Conservation (phyloP, 768 basidiomycete genomes). For the Pleurotus platypus region DNA sequence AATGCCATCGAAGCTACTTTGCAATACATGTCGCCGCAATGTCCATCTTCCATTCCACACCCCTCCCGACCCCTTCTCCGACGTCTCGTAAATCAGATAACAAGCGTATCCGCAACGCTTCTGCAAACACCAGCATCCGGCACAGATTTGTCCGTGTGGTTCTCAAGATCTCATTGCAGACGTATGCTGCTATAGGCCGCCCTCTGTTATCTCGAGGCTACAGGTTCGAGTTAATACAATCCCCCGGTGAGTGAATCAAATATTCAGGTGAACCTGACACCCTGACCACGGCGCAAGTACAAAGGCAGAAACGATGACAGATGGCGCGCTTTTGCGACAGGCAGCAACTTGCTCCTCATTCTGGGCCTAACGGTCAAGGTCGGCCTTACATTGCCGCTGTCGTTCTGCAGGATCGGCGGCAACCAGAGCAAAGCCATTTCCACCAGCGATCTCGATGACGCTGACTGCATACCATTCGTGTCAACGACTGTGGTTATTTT, state of each 20-base stretch:
- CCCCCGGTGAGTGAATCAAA: too few relatives aligned
- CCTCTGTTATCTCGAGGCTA: slow-evolving; percentile 80
- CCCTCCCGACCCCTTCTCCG: slow-evolving; percentile 23
- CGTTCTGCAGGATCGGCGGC: background rate
- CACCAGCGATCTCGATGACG: background rate
- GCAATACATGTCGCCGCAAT: slow-evolving; percentile 20
- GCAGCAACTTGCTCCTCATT: background rate
- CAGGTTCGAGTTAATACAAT: too few relatives aligned
- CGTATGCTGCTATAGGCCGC: slow-evolving; percentile 86
- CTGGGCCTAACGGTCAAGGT: background rate
- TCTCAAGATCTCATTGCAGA: slow-evolving; percentile 78
- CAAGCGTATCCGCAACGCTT: slow-evolving; percentile 1
- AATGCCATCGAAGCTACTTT: background rate
- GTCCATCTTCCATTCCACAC: slow-evolving; percentile 49
- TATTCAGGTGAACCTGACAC: too few relatives aligned
- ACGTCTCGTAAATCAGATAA: slow-evolving; percentile 11
- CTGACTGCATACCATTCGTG: too few relatives aligned
- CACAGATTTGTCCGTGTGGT: slow-evolving; percentile 83
- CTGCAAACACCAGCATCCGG: slow-evolving; percentile 17
- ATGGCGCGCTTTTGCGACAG: slow-evolving; percentile 14
- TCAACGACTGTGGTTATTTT: too few relatives aligned
- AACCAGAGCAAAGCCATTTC: slow-evolving; percentile 33
- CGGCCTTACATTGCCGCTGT: background rate
- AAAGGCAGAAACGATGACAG: slow-evolving; percentile 14
- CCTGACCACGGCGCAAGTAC: background rate